Percentiles rank a stretch among this genome's conserved stretches.
phyloP scores from a whole-genome alignment of 306 rosid genomes.

The Medicago arabica region DNA sequence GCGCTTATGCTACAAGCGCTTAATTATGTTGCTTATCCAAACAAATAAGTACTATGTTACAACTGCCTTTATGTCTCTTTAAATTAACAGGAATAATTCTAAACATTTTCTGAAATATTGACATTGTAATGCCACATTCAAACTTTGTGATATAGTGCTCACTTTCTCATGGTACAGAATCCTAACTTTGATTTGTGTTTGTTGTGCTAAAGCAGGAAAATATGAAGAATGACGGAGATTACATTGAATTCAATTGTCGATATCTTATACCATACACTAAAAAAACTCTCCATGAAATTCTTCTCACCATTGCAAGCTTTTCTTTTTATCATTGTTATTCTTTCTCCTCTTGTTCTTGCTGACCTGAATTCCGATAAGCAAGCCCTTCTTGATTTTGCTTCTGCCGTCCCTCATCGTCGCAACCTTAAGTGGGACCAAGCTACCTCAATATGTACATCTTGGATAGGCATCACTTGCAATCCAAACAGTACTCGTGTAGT shows the following conservation, averaged over 20 bases:
- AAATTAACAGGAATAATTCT: slow-evolving; percentile 10
- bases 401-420: slow-evolving; percentile 75
- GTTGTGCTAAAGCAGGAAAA: slow-evolving; percentile 63
- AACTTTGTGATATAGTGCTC: slow-evolving; percentile 32
- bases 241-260: slow-evolving; percentile 46
- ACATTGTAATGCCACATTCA: not conserved
- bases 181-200: slow-evolving; percentile 37
- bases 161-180: slow-evolving; percentile 29
- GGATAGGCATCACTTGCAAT: slow-evolving; percentile 74
- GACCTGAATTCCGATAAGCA: slow-evolving; percentile 71
- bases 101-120: slow-evolving; percentile 13
- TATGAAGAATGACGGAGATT: slow-evolving; percentile 45
- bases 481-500: slow-evolving; percentile 53
- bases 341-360: slow-evolving; percentile 63
- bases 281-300: slow-evolving; percentile 61
- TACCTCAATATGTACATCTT: slow-evolving; percentile 61
- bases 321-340: slow-evolving; percentile 50
- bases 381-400: slow-evolving; percentile 73
- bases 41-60: slow-evolving; percentile 3
- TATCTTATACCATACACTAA: slow-evolving; percentile 36
- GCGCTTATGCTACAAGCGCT: not conserved
- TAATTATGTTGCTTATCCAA: not conserved
- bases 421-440: slow-evolving; percentile 60
- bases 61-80: slow-evolving; percentile 10
- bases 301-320: slow-evolving; percentile 40